Conservation (phyloP, 805 yeast species). For the Saccharomycopsis sp. region DNA sequence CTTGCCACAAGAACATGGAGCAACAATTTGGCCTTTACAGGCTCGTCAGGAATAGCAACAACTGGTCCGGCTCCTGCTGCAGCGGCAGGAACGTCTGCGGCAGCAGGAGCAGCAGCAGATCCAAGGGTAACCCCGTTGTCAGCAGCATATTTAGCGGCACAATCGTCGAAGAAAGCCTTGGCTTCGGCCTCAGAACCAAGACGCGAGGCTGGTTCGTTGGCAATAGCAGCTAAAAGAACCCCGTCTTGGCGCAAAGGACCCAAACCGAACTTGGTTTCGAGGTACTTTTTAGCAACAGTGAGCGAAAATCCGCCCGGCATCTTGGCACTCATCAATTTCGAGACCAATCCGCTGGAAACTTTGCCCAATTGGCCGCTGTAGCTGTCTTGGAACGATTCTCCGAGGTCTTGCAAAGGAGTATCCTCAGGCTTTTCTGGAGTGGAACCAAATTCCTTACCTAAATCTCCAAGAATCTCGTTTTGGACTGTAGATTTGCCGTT, state of each 20-base stretch:
- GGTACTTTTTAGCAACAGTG: slow-evolving; percentile 85
- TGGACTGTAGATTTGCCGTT: slow-evolving; percentile 99
- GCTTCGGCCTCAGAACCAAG: slow-evolving; percentile 84
- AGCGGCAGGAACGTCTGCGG: slow-evolving; percentile 51
- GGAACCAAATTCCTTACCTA: slow-evolving; percentile 96
- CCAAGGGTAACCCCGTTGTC: slow-evolving; percentile 49
- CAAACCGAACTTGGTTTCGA: slow-evolving; percentile 89
- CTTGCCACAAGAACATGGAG: slow-evolving; percentile 91
- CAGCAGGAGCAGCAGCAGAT: slow-evolving; percentile 49
- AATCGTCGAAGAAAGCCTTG: slow-evolving; percentile 75
- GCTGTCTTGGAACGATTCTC: slow-evolving; percentile 89
- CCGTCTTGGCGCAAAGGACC: slow-evolving; percentile 93
- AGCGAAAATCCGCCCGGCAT: slow-evolving; percentile 99
- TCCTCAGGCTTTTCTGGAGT: slow-evolving; percentile 99
- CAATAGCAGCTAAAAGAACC: slow-evolving; percentile 72
- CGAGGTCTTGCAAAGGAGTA: slow-evolving; percentile 91
- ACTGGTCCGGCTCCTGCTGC: slow-evolving; percentile 72
- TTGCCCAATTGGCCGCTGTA: slow-evolving; percentile 89
- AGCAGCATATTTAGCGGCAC: slow-evolving; percentile 78
- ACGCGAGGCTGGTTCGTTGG: slow-evolving; percentile 88
- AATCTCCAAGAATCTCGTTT: slow-evolving; percentile 96
- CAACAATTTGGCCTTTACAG: slow-evolving; percentile 75
- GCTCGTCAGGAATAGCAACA: slow-evolving; percentile 80
- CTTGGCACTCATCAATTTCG: slow-evolving; percentile 89
- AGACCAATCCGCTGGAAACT: slow-evolving; percentile 81